A percentile compares a stretch with the other conserved stretches of the same genome.
Conservation (phyloP, 208 protist species). For the Trypanosoma rangeli region DNA sequence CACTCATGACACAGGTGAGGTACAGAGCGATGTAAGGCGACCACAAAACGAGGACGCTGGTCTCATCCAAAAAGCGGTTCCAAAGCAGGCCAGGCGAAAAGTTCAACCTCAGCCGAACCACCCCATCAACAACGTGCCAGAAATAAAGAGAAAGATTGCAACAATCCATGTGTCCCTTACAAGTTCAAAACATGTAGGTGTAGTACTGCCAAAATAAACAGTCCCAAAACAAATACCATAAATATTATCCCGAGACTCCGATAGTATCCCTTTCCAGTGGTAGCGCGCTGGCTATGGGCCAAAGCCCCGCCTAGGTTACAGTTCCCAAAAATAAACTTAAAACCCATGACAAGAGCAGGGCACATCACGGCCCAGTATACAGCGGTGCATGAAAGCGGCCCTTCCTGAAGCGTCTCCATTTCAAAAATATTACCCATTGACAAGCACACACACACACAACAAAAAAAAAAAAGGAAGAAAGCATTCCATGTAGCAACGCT, state of each 20-base stretch:
- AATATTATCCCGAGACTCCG: conserved; percentile 30
- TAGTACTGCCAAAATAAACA: conserved; percentile 70
- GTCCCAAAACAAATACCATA: conserved; percentile 35
- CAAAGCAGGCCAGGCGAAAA: conserved; percentile 1
- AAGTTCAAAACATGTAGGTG: conserved; percentile 45
- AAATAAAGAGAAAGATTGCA: conserved; percentile 22
- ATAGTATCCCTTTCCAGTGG: conserved; percentile 22
- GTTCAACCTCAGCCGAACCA: neutral
- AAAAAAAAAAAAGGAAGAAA: conserved; percentile 22
- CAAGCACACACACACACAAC: conserved; percentile 14
- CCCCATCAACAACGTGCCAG: neutral
- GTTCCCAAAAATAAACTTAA: conserved; percentile 66
- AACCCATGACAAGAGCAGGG: conserved; percentile 48
- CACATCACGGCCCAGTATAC: conserved; percentile 52
- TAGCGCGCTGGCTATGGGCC: conserved; percentile 27
- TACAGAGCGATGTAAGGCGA: conserved; percentile 34
- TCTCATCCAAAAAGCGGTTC: conserved; percentile 26
- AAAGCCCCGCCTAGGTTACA: conserved; percentile 61
- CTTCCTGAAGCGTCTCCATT: conserved; percentile 24
- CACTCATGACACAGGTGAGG: conserved; percentile 43
- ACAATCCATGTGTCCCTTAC: conserved; percentile 1
- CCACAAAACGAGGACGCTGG: conserved; percentile 34
- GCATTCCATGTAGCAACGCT: neutral
- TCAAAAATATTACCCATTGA: conserved; percentile 7
- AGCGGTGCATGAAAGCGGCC: conserved; percentile 51